Base-by-base conservation (phyloP, 2,329 filamentous ascomycete species). In the Aureobasidium namibiae region DNA sequence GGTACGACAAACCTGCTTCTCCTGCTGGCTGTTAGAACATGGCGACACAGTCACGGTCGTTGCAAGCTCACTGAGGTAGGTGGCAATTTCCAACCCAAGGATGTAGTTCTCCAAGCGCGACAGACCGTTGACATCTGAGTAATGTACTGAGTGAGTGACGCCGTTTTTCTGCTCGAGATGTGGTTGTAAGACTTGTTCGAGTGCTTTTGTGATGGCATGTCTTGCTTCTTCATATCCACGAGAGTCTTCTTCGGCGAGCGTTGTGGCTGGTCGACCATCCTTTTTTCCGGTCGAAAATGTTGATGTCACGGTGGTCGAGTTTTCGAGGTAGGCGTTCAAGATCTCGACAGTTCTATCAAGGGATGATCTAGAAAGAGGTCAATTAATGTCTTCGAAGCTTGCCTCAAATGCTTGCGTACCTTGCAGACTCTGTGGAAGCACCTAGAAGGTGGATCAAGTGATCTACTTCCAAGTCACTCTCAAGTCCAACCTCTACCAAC, bases 101-200 rank as follows among this genome's bases (percentile, higher is more conserved):
- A 72, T 72, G 49, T 71, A 71, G 59, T 72, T 72, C 59, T 73
- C 70, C 53, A 73, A 63, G 23, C 67, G 61, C 18, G 68, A 70
- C 57, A 73, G 57, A 0, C 70, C 70, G 48, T 73, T 73, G 56
- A 72, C 62, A 60, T 72, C 69, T 1, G 68, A 68, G 52, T 67
- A 72, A 49, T 73, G 70, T 4, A 72, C 67, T 0, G 68, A 70
- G 46, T 70, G 68, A 13, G 60, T 68, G 50, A 63, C 49, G 13
- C 62, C 53, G 1, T 57, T 62, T 24, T 63, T 63, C 49, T 66
- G 65, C 11, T 58, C 46, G 13, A 52, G 48, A 21, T 66, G 67
- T 10, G 61, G 56, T 54, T 66, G 63, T 60, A 72, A 58, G 9
- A 64, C 63, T 46, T 65, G 61, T 45, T 68, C 66, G 24, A 72